Base-by-base conservation (phyloP, 2,329 filamentous ascomycete genomes). In the Niveomyces coronatus region DNA sequence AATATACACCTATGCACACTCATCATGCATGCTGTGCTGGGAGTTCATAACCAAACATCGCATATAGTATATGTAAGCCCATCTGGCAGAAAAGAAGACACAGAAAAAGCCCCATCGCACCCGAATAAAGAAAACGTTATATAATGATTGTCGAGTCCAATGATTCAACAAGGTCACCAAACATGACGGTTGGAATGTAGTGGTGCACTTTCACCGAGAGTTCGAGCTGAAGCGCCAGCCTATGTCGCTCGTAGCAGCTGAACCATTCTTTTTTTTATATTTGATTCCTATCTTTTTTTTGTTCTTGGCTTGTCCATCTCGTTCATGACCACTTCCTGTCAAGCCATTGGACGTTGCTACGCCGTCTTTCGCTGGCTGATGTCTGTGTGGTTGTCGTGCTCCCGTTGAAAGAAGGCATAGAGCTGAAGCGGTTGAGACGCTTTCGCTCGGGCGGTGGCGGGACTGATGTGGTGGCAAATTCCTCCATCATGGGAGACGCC, bases 341-440 rank as follows among this genome's bases (percentile, higher is more conserved):
- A 26, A 39, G 14, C 37, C 37, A 39, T 30, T 39, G 37, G 14
- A 30, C 37, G 24, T 31, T 18, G 32, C 37, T 39, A 9, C 37
- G 37, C 23, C 37, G 37, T 23, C 37, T 31, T 13, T 39, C 37
- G 31, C 37, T 35, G 37, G 13, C 37, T 1, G 37, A 39, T 8
- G 14, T 39, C 26, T 34, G 31, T 22, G 10, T 39, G 5, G 35
- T 31, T 14, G 37, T 23, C 14, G 31, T 39, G 31, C 37, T 45
- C 31, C 52, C 47, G 15, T 68, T 67, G 40, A 76, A 75, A 31
- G 67, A 66, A 4, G 72, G 66, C 58, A 76, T 73, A 18, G 68
- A 68, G 43, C 68, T 72, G 58, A 73, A 68, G 36, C 72, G 63
- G 58, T 71, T 70, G 49, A 71, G 45, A 41, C 63, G 61, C 63